Evolutionary conservation across 371 early-diverging fungal genomes (phyloP), one percentile per base, ranked within the genome.

Genomic region (Mortierella sp.): DNA sequence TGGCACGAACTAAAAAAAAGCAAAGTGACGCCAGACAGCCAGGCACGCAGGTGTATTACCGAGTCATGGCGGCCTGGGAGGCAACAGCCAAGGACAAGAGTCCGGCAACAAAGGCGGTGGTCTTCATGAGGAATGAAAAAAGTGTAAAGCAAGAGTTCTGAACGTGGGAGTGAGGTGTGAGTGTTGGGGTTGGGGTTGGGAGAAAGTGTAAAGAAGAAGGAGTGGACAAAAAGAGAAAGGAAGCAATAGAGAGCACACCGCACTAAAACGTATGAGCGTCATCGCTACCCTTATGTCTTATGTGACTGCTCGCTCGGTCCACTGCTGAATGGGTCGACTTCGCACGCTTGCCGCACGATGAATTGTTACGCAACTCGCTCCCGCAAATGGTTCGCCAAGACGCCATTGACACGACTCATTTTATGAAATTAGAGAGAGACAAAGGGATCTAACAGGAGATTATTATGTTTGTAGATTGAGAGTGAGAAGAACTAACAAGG

Each of bases 61-160:
- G 77, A 69, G 73, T 64, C 64, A 77, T 55, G 52, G 58, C 83
- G 14, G 83, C 83, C 72, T 82, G 78, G 4, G 83, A 77, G 48
- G 75, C 72, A n/a, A 72, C 63, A n/a, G 78, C 78, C 78, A 77
- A 41, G 75, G 83, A 82, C 71, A 82, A 74, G 64, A 82, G 83
- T 68, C 78, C 83, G 29, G 69, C 78, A 48, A 82, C 41, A 48
- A 74, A 53, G 71, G 75, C 47, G 14, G 80, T 69, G 64, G 66
- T 73, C 68, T 81, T 81, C 82, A 81, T 81, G 64, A 41, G 31
- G 40, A 19, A n/a, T 41, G n/a, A 63, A 58, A 19, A 34, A 58
- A 58, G n/a, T n/a, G n/a, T 5, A n/a, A 10, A 24, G 13, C 16
- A 16, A 19, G 45, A 31, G 26, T 61, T 61, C 26, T 64, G 40